Evolutionary conservation across 805 yeast genomes (phyloP).

Genomic region (Yamadazyma philogaea): DNA sequence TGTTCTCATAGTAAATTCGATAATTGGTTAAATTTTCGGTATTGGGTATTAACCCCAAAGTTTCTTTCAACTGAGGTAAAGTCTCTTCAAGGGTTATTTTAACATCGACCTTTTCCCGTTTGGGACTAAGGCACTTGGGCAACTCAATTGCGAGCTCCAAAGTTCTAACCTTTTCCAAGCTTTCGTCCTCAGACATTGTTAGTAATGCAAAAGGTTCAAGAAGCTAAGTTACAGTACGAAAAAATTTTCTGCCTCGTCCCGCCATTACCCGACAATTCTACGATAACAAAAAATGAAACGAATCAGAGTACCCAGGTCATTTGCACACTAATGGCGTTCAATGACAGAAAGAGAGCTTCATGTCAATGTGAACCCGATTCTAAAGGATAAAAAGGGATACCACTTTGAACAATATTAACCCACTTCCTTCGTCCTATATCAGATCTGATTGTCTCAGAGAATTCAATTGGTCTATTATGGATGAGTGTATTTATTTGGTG

Average conservation of each 20-base stretch:
- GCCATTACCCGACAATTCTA: conserved; percentile 1
- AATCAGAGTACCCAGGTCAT: too few relatives aligned
- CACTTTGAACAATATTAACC: too few relatives aligned
- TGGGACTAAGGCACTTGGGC: conserved; percentile 9
- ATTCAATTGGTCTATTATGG: too few relatives aligned
- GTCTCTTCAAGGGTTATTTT: conserved; percentile 42
- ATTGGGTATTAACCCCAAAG: conserved; percentile 54
- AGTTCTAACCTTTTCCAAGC: conserved; percentile 3
- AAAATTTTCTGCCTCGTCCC: conserved; percentile 9
- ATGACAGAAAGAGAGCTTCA: too few relatives aligned
- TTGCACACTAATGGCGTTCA: too few relatives aligned
- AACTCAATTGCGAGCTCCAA: conserved; percentile 8
- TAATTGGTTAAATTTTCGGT: conserved; percentile 63
- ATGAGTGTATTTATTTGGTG: background rate
- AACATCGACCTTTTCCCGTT: conserved; percentile 19
- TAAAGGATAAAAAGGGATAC: too few relatives aligned
- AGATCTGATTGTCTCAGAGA: too few relatives aligned
- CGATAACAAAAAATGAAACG: background rate
- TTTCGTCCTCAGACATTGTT: conserved; percentile 9
- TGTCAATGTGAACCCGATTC: too few relatives aligned
- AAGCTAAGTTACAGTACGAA: conserved; percentile 11
- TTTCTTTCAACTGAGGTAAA: conserved; percentile 54
- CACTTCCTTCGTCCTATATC: too few relatives aligned
- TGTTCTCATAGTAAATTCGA: conserved; percentile 39
- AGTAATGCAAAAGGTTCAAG: background rate